A percentile compares a stretch with the other conserved stretches of the same genome.
Evolutionary conservation across 1,284 basidiomycete species (phyloP).

Genomic region (Apiotrichum akiyoshidainum): DNA sequence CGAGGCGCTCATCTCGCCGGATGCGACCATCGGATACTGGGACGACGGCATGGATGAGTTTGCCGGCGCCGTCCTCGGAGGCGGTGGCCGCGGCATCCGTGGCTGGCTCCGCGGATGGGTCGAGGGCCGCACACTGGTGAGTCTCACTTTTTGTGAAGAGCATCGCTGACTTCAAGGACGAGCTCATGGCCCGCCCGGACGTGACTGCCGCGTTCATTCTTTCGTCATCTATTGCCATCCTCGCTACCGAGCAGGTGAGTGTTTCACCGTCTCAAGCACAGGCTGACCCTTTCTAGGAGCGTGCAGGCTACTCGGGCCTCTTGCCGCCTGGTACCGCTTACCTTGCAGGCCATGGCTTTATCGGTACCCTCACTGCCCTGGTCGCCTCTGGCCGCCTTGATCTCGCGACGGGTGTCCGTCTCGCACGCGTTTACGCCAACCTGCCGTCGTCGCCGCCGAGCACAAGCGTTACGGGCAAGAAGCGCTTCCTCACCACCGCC

Average conservation of each 20-base stretch:
- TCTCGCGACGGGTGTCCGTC: conserved; percentile 42
- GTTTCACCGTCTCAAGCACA: background rate
- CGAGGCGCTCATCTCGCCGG: conserved; percentile 43
- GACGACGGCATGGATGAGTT: conserved; percentile 42
- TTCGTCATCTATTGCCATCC: conserved; percentile 46
- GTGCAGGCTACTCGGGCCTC: conserved; percentile 28
- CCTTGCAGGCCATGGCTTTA: conserved; percentile 49
- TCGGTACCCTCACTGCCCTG: conserved; percentile 47
- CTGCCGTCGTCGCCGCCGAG: conserved; percentile 34
- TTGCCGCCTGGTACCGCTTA: conserved; percentile 42
- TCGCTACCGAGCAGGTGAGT: conserved; percentile 45
- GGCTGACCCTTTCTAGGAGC: conserved; percentile 25
- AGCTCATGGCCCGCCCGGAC: conserved; percentile 47
- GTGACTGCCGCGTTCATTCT: conserved; percentile 50
- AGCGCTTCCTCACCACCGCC: conserved; percentile 40
- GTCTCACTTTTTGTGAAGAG: conserved; percentile 4
- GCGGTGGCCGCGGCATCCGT: conserved; percentile 29
- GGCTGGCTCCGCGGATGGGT: conserved; percentile 50
- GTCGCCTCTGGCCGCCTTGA: conserved; percentile 46
- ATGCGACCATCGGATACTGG: conserved; percentile 45
- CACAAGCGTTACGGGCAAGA: conserved; percentile 1
- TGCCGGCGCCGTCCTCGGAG: conserved; percentile 29
- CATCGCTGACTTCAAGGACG: conserved; percentile 34
- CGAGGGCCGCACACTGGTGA: conserved; percentile 43
- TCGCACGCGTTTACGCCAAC: conserved; percentile 43